Evolutionary conservation across 75 land plant genomes (phyloP), one percentile per base, ranked within the genome.

Genomic region (Selaginella moellendorffii): DNA sequence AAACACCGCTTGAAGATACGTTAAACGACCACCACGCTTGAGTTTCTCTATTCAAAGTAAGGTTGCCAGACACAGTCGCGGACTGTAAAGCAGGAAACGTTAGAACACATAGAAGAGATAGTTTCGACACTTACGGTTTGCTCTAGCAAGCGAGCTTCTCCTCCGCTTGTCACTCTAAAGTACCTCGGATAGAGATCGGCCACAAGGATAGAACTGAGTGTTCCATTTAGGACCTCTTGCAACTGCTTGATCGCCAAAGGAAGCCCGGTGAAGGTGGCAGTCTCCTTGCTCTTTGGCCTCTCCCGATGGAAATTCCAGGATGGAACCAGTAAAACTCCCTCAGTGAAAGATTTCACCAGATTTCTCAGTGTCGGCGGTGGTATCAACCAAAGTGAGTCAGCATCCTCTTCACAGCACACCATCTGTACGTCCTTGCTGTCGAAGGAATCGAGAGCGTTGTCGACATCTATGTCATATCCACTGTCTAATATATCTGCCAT

Each of bases 341-440:
- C 69, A 20, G 29, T 26, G 26, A 84, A 65, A 28, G 82, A 76
- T 10, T 68, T 46, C 1, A 76, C 66, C 28, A 82, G 81, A 63
- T 73, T 83, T 18, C 54, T 46, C 31, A 78, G 74, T 19, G 81
- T 84, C 2, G 79, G 69, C 42, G 69, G 73, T 26, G 98, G 96
- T 42, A 93, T 79, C 53, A 83, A 69, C 96, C 96, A 93, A 53
- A 79, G 29, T n/a, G 69, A 63, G 61, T 79, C 85, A 46, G 96
- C 84, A 77, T 88, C 96, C 62, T 86, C 56, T 74, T n/a, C 87
- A 61, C 98, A 93, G 80, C 96, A 93, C 28, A 93, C 82, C 22
- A 93, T 66, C 56, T 93, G 96, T 25, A 93, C 78, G 36, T 93
- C 98, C 51, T 75, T 65, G 19, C 53, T 36, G 59, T 81, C 76